Conservation (phyloP, 2,329 filamentous ascomycete genomes). For the Neopestalotiopsis clavispora region DNA sequence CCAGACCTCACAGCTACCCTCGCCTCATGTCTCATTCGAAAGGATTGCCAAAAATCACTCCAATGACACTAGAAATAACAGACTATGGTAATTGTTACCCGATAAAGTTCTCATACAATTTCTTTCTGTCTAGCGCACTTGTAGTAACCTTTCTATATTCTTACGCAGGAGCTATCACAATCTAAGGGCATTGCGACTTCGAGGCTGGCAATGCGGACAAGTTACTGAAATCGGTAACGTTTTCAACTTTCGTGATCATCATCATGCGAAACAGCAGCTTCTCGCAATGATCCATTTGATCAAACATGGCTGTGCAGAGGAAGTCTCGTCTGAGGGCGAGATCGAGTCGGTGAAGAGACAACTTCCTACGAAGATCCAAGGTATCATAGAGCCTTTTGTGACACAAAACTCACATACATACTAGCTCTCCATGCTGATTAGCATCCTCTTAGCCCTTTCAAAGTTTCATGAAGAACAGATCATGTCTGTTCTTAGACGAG, state of each 20-base stretch:
- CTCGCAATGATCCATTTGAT: neutral
- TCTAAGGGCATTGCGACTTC: neutral
- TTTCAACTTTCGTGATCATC: neutral
- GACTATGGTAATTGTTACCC: neutral
- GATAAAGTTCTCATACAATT: neutral
- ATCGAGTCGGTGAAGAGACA: neutral
- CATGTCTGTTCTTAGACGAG: neutral
- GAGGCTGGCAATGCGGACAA: neutral
- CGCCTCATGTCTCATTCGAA: neutral
- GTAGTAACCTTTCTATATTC: neutral
- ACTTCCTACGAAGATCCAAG: neutral
- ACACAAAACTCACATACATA: no score
- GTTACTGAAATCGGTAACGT: neutral
- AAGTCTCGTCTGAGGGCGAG: neutral
- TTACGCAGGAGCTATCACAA: no score
- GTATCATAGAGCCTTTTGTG: neutral
- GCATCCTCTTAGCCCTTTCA: neutral
- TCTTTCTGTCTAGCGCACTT: neutral
- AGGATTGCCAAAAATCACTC: neutral
- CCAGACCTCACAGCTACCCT: neutral
- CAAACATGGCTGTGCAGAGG: neutral
- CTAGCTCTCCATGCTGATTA: no score
- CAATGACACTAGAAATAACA: neutral
- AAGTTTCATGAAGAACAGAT: neutral
- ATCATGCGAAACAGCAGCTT: neutral